Base-by-base conservation (phyloP, 2,329 filamentous ascomycete species). In the Phyllosticta capitalensis region DNA sequence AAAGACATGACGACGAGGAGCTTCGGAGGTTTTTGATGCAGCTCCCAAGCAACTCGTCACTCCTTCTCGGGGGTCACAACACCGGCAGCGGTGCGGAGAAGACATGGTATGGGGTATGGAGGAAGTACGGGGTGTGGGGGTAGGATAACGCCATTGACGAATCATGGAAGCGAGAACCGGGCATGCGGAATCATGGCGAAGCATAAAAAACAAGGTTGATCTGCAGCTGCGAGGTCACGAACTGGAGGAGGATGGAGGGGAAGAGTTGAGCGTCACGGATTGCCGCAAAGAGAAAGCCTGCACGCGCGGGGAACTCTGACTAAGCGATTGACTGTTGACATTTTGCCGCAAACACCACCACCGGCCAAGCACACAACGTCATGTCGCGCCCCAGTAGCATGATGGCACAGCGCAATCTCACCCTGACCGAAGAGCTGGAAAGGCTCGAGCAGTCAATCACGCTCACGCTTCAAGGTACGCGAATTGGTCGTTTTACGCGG, bases 381-480 rank as follows among this genome's bases (percentile, higher is more conserved):
- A 60, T 60, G 54, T 60, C 54, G 30, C 54, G 58, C 30, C 54
- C 58, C n/a, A 60, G 58, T 20, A 53, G 58, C 58, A 50, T 49
- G 17, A 45, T 33, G 24, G 71, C 78, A 9, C 76, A 79, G 69
- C 79, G 83, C 59, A 81, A 79, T 28, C 78, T 97, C 62, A 90
- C 90, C 5, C 80, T 96, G 62, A 96, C 92, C 0, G 94, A 99
- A 71, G 94, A 99, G 79, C 80, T 99, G 57, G 94, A 99, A 76
- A 92, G 88, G 73, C 79, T 99, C 3, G 94, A 99, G 73, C 94
- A 99, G 72, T 95, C 90, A 21, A 97, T 99, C 67, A 99, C 94
- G 0, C 80, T 97, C 49, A 97, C 92, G 0, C 79, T 99, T 21
- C 94, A 97, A 86, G 90, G 90, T 88, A 72, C 61, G 24, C 69